Base-by-base conservation (phyloP, 139 green algal genomes). In the Marvania coccoides region DNA sequence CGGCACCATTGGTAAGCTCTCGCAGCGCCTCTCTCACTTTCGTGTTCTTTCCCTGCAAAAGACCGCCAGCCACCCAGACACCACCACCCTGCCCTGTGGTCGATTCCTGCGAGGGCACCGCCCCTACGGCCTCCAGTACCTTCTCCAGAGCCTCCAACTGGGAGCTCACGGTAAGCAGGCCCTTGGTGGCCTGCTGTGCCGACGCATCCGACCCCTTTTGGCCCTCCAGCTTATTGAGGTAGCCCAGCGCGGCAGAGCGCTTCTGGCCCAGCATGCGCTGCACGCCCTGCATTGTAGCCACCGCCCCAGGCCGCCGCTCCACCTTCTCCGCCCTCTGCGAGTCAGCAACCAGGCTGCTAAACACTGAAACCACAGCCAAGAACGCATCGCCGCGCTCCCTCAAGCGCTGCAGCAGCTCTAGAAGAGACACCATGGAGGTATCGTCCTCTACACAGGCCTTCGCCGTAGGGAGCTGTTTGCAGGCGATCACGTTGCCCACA, bases 221-320 rank as follows among this genome's bases (percentile, higher is more conserved):
- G 28, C 74, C 76, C 66, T 95, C 88, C 40, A 95, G 67, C 31
- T 81, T 75, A 15, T 65, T 68, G 26, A 95, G 81, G 69, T 95
- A 95, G 37, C 84, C 86, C 0, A 71, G 70, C 69, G 92, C 88
- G 51, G 71, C 78, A 3, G 87, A 72, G 8, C 83, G 69, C 66
- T 88, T 88, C 30, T 83, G 70, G 3, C 51, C 37, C 30, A 96
- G 75, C 57, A 95, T 64, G 60, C 86, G 77, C 2, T 64, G 69
- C 6, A 95, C 81, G 35, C 81, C 78, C 54, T 91, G 81, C 76
- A 84, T 83, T 62, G 85, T 75, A 58, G 55, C 58, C 26, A 89
- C 14, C 3, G 82, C 40, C 6, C 42, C 54, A 8, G 40, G 56
- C 28, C 47, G 56, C 2, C 19, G 47, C 2, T 53, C 58, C 5